These are phyloP conservation scores for Crotalaria pallida DNA, from an alignment of 306 rosid genomes.

Conservation along the genomic window DNA sequence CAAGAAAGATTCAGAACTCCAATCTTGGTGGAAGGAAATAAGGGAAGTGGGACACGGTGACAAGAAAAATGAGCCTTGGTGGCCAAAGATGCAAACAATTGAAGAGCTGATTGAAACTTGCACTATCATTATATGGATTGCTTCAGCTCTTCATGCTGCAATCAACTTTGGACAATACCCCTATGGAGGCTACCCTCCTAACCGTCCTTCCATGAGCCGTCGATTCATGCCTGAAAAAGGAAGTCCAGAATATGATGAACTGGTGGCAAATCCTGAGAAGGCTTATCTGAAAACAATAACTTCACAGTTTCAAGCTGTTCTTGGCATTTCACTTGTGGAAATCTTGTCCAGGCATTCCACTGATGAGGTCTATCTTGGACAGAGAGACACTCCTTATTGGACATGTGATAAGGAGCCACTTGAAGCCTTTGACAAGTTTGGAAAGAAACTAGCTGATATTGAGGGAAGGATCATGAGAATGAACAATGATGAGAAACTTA, in stretches of 20 bases:
- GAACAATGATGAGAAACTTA: constrained; percentile 52
- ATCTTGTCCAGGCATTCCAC: constrained; percentile 43
- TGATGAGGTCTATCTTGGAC: constrained; percentile 49
- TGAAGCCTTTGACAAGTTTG: constrained; percentile 52
- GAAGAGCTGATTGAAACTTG: constrained; percentile 42
- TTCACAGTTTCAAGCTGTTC: constrained; percentile 32
- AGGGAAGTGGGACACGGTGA: constrained; percentile 47
- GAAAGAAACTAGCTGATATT: constrained; percentile 38
- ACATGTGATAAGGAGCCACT: constrained; percentile 41
- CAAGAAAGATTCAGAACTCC: constrained; percentile 34
- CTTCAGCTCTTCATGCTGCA: constrained; percentile 59
- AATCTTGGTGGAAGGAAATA: constrained; percentile 59
- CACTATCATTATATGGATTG: constrained; percentile 47
- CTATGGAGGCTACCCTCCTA: constrained; percentile 39
- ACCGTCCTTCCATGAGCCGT: constrained; percentile 37
- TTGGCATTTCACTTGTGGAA: constrained; percentile 45
- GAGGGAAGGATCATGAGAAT: constrained; percentile 39
- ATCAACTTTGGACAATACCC: constrained; percentile 47
- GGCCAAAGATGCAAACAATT: constrained; percentile 45
- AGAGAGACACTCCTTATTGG: constrained; percentile 52
- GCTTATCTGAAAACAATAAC: constrained; percentile 40
- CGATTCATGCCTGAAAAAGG: constrained; percentile 43
- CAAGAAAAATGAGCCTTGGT: constrained; percentile 52
- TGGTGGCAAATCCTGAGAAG: constrained; percentile 28
- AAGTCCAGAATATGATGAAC: constrained; percentile 41